Conservation (phyloP, 306 rosid genomes). For the Vicia villosa region DNA sequence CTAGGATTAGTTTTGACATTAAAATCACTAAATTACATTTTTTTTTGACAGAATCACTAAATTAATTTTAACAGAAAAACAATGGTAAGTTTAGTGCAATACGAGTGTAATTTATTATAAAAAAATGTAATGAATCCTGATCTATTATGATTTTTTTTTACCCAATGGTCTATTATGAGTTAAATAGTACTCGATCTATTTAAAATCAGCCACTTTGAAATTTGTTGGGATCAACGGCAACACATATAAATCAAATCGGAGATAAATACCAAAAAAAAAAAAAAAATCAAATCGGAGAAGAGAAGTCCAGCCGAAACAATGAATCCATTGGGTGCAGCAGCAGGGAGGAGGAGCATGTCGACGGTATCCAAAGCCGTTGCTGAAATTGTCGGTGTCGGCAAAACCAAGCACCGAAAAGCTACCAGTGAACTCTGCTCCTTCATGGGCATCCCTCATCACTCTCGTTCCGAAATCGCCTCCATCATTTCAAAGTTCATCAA, state of each 20-base stretch:
- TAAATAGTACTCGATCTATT: no score
- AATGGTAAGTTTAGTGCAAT: no score
- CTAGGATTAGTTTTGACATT: no score
- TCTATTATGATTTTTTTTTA: no score
- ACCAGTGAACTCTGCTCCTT: conserved; percentile 56
- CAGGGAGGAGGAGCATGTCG: conserved; percentile 42
- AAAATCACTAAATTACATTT: no score
- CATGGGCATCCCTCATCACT: conserved; percentile 47
- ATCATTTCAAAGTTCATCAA: conserved; percentile 61
- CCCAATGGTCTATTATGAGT: no score
- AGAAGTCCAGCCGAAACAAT: conserved; percentile 11
- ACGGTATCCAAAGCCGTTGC: conserved; percentile 45
- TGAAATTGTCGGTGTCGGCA: conserved; percentile 34
- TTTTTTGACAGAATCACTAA: no score
- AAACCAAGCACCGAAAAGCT: conserved; percentile 40
- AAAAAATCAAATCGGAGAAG: background rate
- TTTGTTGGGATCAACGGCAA: background rate
- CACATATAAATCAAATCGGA: background rate
- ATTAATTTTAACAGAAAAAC: no score
- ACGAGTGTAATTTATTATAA: no score
- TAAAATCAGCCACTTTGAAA: background rate
- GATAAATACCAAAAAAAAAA: no score
- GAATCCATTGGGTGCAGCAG: background rate
- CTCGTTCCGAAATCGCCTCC: conserved; percentile 54
- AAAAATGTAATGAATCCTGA: no score